Conservation (phyloP, 495 filamentous ascomycete genomes). For the Clohesyomyces aquaticus region DNA sequence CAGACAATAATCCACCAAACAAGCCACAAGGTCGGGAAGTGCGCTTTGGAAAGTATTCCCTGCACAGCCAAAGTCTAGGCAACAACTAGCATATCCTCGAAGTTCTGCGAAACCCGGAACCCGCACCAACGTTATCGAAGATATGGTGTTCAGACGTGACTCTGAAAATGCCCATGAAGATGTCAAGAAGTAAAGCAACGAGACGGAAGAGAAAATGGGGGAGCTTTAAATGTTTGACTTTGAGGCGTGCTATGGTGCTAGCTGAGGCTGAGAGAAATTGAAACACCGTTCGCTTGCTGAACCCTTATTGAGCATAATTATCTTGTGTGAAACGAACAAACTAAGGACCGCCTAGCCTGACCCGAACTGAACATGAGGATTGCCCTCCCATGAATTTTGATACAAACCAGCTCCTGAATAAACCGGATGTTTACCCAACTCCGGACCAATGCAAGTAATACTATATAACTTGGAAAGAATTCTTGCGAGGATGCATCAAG, state of each 20-base stretch:
- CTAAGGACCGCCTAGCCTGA: too few species aligned
- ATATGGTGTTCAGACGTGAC: too few species aligned
- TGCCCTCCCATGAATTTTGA: not conserved
- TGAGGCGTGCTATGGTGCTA: not conserved
- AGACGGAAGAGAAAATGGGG: not conserved
- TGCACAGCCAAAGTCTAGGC: not conserved
- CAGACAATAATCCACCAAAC: not conserved
- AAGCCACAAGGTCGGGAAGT: not conserved
- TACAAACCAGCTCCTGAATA: not conserved
- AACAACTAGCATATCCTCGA: not conserved
- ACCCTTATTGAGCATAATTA: too few species aligned
- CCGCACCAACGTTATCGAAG: not conserved
- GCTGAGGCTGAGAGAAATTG: not conserved
- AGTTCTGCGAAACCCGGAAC: not conserved
- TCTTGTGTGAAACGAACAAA: too few species aligned
- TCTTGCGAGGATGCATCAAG: too few species aligned
- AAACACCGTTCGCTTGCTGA: too few species aligned
- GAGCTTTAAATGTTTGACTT: not conserved
- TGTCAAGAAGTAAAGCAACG: not conserved
- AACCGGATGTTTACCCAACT: not conserved
- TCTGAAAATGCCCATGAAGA: too few species aligned
- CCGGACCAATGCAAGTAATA: not conserved
- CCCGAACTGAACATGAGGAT: not conserved
- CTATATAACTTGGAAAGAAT: too few species aligned
- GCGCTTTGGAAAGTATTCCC: not conserved